These are phyloP conservation scores for Solanum clarkiae DNA, from an alignment of 257 asterid species.

Conservation along the genomic window DNA sequence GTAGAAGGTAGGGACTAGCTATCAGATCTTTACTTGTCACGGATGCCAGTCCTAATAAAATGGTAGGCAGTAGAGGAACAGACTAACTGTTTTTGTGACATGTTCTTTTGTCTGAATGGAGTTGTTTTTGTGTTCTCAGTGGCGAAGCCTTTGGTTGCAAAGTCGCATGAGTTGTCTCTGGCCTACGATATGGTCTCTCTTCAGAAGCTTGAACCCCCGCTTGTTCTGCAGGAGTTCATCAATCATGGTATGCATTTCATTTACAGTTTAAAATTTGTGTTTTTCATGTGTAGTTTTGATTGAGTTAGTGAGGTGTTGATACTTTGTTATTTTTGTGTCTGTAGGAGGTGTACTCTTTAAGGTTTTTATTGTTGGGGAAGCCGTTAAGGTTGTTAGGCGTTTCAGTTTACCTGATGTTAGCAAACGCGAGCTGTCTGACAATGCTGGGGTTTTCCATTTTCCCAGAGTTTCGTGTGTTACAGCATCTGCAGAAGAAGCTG, in stretches of 20 bases:
- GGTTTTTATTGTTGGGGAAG: conserved; percentile 74
- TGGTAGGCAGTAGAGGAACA: not conserved
- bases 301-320: not conserved
- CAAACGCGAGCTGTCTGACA: conserved; percentile 38
- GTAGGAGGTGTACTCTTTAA: conserved; percentile 82
- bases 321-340: not conserved
- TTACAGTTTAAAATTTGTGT: not conserved
- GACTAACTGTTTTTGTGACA: not conserved
- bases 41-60: not conserved
- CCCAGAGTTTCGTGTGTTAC: conserved; percentile 89
- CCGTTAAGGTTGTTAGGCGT: conserved; percentile 77
- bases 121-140: conserved; percentile 27
- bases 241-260: conserved; percentile 57
- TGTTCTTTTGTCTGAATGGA: not conserved
- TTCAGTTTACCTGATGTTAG: conserved; percentile 81
- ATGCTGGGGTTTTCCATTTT: conserved; percentile 58
- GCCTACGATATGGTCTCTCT: conserved; percentile 69
- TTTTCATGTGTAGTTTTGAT: not conserved
- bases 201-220: conserved; percentile 68
- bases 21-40: not conserved
- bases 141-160: conserved; percentile 75
- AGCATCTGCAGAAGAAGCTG: conserved; percentile 67
- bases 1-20: not conserved
- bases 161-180: conserved; percentile 69
- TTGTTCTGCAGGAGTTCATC: conserved; percentile 82